Evolutionary conservation across 192 early-diverging fungal genomes (phyloP).

Genomic region (Bifiguratus adelaidae): DNA sequence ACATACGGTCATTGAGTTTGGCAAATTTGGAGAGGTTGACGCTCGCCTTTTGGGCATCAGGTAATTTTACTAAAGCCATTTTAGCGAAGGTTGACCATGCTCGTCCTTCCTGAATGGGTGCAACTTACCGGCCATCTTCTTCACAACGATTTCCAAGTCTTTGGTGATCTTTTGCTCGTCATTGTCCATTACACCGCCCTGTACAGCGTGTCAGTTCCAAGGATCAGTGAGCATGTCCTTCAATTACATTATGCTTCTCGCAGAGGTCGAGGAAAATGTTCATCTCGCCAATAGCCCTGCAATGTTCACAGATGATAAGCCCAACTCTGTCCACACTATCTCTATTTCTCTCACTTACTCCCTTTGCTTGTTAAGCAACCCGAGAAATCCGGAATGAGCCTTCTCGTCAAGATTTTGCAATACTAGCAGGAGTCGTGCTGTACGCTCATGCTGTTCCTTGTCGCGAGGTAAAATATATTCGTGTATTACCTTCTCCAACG

Average conservation of each 20-base stretch:
- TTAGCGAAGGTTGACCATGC: too few relatives aligned
- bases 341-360: constrained; percentile 25
- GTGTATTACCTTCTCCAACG: constrained; percentile 49
- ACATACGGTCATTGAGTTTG: constrained; percentile 46
- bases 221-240: not conserved
- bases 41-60: constrained; percentile 54
- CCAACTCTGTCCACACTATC: not conserved
- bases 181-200: constrained; percentile 25
- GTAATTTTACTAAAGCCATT: constrained; percentile 29
- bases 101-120: too few relatives aligned
- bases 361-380: constrained; percentile 62
- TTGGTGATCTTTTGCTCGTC: constrained; percentile 29
- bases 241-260: constrained; percentile 43
- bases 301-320: not conserved
- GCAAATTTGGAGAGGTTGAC: constrained; percentile 60
- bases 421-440: constrained; percentile 60
- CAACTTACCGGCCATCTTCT: constrained; percentile 38
- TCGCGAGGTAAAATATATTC: constrained; percentile 54
- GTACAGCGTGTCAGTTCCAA: not conserved
- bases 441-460: constrained; percentile 35
- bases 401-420: constrained; percentile 49
- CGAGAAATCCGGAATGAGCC: constrained; percentile 65
- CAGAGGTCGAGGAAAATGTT: constrained; percentile 48
- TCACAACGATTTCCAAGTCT: constrained; percentile 37
- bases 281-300: constrained; percentile 46